Percentiles rank a stretch among this genome's conserved stretches.
Conservation (phyloP, 208 protist genomes). For the Blastocrithidia nonstop region DNA sequence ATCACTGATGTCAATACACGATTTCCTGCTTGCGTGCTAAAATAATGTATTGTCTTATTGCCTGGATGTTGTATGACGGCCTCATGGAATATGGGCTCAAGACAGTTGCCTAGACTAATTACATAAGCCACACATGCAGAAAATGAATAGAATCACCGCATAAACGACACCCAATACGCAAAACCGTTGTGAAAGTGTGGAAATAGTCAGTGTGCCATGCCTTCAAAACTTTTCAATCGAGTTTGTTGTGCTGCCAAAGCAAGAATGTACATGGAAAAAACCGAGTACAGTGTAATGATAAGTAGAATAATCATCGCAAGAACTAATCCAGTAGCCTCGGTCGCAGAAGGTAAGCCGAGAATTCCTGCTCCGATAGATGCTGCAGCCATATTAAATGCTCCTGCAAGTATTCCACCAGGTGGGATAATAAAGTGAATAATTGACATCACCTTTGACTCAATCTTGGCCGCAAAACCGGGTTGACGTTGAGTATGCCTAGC, state of each 20-base stretch:
- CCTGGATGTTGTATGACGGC: conserved; percentile 27
- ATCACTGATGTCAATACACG: conserved; percentile 20
- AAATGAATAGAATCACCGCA: conserved; percentile 15
- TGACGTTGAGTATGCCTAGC: no score
- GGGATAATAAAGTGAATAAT: conserved; percentile 21
- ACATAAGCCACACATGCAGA: conserved; percentile 16
- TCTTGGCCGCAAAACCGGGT: no score
- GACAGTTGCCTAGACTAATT: conserved; percentile 16
- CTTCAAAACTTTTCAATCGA: no score
- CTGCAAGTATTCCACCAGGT: conserved; percentile 18
- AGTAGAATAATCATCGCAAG: conserved; percentile 26
- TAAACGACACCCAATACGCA: conserved; percentile 18
- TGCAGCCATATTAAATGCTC: conserved; percentile 23
- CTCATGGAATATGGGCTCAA: conserved; percentile 18
- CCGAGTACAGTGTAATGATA: conserved; percentile 15
- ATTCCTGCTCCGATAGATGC: conserved; percentile 46
- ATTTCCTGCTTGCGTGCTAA: conserved; percentile 26
- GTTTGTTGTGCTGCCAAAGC: no score
- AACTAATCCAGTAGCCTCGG: conserved; percentile 24
- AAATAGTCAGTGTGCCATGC: conserved; percentile 14
- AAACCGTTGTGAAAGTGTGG: conserved; percentile 8
- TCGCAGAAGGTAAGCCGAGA: conserved; percentile 40
- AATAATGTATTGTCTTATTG: conserved; percentile 26
- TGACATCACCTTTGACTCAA: no score
- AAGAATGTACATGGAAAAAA: conserved; percentile 58